These are phyloP conservation scores for Skeletonema tropicum DNA, from an alignment of 108 stramenopile genomes.

Conservation along the genomic window DNA sequence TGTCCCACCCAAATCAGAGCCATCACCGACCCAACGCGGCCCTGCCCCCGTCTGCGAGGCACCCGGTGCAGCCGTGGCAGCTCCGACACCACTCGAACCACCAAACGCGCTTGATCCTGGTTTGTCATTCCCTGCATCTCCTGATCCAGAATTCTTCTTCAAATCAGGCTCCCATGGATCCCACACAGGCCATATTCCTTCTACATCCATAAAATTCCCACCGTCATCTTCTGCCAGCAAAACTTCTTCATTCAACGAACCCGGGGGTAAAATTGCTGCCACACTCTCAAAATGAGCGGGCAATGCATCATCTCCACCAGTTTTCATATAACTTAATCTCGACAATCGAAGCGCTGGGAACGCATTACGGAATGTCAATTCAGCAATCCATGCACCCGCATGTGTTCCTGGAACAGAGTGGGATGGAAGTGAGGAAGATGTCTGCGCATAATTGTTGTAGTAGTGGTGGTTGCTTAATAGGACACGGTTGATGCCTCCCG, in stretches of 20 bases:
- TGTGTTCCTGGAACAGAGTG: constrained; percentile 55
- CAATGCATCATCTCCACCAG: constrained; percentile 68
- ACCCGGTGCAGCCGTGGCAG: constrained; percentile 53
- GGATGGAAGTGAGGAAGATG: constrained; percentile 43
- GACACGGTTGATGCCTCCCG: constrained; percentile 27
- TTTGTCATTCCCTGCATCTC: constrained; percentile 4
- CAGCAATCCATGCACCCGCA: constrained; percentile 90
- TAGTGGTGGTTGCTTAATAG: constrained; percentile 21
- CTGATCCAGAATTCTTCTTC: constrained; percentile 13
- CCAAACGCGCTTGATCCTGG: constrained; percentile 15
- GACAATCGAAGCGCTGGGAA: constrained; percentile 86
- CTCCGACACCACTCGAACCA: constrained; percentile 58
- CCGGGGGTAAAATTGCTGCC: constrained; percentile 79
- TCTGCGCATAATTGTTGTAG: constrained; percentile 8
- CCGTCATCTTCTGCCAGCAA: constrained; percentile 15
- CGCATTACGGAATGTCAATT: constrained; percentile 74
- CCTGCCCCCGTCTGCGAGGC: constrained; percentile 19
- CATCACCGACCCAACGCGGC: constrained; percentile 37
- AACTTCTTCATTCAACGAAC: constrained; percentile 53
- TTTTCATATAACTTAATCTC: constrained; percentile 77
- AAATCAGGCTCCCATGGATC: constrained; percentile 65
- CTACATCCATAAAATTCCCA: constrained; percentile 41
- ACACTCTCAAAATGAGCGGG: constrained; percentile 89
- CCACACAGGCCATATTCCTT: constrained; percentile 88
- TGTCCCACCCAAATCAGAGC: constrained; percentile 61